These are phyloP conservation scores for Botrytis tulipae DNA, from an alignment of 2,329 filamentous ascomycete species.

Conservation along the genomic window DNA sequence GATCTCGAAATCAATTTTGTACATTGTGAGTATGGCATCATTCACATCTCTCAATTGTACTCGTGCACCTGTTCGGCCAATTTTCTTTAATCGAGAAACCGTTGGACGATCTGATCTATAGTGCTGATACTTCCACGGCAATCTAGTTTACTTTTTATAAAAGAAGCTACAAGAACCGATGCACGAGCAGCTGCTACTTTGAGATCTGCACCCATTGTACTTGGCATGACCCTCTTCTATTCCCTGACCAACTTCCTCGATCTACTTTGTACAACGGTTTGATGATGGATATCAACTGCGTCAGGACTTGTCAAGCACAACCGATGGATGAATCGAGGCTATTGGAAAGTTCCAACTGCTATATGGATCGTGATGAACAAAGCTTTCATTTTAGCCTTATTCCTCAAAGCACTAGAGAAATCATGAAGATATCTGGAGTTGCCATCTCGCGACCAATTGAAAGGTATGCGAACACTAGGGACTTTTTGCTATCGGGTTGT, in stretches of 20 bases:
- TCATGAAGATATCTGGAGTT: background rate
- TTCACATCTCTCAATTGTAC: background rate
- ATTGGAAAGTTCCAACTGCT: slow-evolving; percentile 10
- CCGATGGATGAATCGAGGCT: background rate
- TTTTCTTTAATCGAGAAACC: background rate
- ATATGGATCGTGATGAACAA: background rate
- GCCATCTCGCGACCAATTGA: background rate
- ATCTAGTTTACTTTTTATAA: background rate
- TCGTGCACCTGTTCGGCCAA: background rate
- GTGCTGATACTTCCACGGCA: background rate
- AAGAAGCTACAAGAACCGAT: background rate
- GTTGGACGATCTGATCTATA: background rate
- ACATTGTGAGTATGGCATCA: background rate
- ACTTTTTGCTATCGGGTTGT: background rate
- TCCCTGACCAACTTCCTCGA: background rate
- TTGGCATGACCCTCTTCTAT: background rate
- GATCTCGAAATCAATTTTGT: background rate
- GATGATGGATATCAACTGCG: background rate
- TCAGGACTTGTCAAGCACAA: background rate
- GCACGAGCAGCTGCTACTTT: background rate
- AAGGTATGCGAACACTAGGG: background rate
- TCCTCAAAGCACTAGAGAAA: no score
- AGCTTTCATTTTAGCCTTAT: background rate
- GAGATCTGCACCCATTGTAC: background rate
- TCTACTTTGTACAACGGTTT: background rate